Conservation (phyloP, 805 yeast genomes). For the Candida sithepensis region DNA sequence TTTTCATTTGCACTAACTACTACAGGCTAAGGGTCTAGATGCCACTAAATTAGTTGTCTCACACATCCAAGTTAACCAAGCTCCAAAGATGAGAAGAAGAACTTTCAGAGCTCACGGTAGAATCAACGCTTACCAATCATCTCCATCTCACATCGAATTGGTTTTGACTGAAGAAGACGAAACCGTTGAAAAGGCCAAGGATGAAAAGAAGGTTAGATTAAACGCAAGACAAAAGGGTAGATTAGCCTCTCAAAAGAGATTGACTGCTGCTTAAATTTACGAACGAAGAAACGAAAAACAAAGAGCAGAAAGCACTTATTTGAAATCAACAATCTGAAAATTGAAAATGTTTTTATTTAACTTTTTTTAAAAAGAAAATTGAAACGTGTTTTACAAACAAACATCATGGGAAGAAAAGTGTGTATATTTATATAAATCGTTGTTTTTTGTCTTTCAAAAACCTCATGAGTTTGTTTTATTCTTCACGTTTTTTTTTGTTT, state of each 20-base stretch:
- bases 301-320: not conserved
- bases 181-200: slow-evolving; percentile 83
- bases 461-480: too few relatives aligned
- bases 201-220: slow-evolving; percentile 55
- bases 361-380: not conserved
- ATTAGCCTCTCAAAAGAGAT: slow-evolving; percentile 83
- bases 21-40: slow-evolving; percentile 91
- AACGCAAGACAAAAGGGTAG: slow-evolving; percentile 92
- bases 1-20: slow-evolving; percentile 13
- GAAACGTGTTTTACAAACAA: not conserved
- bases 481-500: not conserved
- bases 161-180: slow-evolving; percentile 94
- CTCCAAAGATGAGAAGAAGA: slow-evolving; percentile 99
- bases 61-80: slow-evolving; percentile 99
- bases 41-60: slow-evolving; percentile 88
- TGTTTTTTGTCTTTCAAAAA: too few relatives aligned
- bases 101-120: slow-evolving; percentile 99
- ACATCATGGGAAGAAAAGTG: not conserved
- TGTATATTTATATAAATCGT: too few relatives aligned
- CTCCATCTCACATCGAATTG: slow-evolving; percentile 98
- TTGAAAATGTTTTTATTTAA: not conserved
- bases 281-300: not conserved
- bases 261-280: slow-evolving; percentile 51
- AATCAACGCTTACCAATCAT: slow-evolving; percentile 97
- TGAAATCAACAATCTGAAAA: not conserved